These are phyloP conservation scores for Telfairia occidentalis DNA, from an alignment of 331 rosid genomes.

Conservation along the genomic window DNA sequence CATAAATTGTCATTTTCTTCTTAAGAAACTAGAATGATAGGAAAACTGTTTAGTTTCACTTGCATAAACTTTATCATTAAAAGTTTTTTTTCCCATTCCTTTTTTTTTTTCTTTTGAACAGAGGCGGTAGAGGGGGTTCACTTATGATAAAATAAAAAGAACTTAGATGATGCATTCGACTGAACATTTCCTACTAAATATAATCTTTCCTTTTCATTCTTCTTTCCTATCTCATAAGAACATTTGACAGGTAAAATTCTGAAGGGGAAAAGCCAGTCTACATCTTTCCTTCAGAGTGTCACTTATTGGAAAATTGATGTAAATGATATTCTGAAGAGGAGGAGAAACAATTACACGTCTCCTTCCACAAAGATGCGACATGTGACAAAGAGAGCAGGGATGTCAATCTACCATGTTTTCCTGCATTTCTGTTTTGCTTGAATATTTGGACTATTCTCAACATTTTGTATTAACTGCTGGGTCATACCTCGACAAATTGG, in stretches of 20 bases:
- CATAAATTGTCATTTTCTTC: background rate
- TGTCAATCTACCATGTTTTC: background rate
- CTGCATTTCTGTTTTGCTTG: background rate
- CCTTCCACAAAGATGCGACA: background rate
- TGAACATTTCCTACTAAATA: too few relatives aligned
- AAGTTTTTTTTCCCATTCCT: too few relatives aligned
- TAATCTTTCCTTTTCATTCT: too few relatives aligned
- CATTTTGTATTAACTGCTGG: background rate
- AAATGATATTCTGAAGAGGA: background rate
- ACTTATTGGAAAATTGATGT: background rate
- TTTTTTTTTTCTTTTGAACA: too few relatives aligned
- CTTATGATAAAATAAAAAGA: too few relatives aligned
- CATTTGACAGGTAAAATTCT: background rate
- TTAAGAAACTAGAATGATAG: background rate
- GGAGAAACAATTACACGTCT: background rate
- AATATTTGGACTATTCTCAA: background rate
- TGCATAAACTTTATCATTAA: background rate
- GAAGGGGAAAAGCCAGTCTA: background rate
- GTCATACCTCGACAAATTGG: background rate
- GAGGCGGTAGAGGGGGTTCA: too few relatives aligned
- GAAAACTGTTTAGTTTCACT: background rate
- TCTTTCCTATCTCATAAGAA: too few relatives aligned
- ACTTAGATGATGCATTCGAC: too few relatives aligned
- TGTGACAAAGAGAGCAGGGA: background rate
- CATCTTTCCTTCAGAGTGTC: background rate